Evolutionary conservation across 768 basidiomycete species (phyloP).

Genomic region (Paxillus ammoniavirescens): DNA sequence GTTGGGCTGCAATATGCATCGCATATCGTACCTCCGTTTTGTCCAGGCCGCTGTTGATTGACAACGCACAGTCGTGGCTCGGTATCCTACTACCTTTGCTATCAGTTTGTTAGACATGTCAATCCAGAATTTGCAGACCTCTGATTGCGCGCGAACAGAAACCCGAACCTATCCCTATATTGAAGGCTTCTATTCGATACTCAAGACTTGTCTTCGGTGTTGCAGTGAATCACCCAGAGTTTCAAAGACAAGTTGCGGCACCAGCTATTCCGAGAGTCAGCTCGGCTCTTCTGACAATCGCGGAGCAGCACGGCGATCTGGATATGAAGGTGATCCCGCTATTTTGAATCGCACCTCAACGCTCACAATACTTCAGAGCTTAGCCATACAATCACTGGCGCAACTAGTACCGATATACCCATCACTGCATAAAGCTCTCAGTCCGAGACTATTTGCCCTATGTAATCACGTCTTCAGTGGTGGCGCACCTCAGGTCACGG

Average conservation of each 20-base stretch:
- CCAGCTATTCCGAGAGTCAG: constrained; percentile 77
- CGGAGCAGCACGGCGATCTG: constrained; percentile 47
- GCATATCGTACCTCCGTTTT: constrained; percentile 63
- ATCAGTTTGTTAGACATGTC: constrained; percentile 53
- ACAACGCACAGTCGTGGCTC: constrained; percentile 74
- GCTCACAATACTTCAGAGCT: constrained; percentile 37
- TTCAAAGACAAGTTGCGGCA: constrained; percentile 72
- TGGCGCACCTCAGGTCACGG: constrained; percentile 42
- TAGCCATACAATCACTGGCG: constrained; percentile 46
- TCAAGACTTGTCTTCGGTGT: constrained; percentile 58
- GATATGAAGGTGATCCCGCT: constrained; percentile 51
- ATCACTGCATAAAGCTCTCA: constrained; percentile 57
- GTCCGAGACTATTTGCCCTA: constrained; percentile 50
- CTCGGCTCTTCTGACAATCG: constrained; percentile 51
- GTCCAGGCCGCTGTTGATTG: constrained; percentile 61
- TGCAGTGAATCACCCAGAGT: constrained; percentile 66
- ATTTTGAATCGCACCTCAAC: background rate
- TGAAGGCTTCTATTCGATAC: constrained; percentile 67
- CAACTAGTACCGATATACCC: constrained; percentile 67
- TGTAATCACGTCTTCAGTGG: constrained; percentile 59
- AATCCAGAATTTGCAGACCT: constrained; percentile 9
- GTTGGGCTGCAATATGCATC: constrained; percentile 79
- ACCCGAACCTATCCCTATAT: constrained; percentile 58
- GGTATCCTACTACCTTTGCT: constrained; percentile 60
- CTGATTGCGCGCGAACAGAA: constrained; percentile 44